These are phyloP conservation scores for Hylodesmum podocarpum DNA, from an alignment of 306 rosid species.

Conservation along the genomic window DNA sequence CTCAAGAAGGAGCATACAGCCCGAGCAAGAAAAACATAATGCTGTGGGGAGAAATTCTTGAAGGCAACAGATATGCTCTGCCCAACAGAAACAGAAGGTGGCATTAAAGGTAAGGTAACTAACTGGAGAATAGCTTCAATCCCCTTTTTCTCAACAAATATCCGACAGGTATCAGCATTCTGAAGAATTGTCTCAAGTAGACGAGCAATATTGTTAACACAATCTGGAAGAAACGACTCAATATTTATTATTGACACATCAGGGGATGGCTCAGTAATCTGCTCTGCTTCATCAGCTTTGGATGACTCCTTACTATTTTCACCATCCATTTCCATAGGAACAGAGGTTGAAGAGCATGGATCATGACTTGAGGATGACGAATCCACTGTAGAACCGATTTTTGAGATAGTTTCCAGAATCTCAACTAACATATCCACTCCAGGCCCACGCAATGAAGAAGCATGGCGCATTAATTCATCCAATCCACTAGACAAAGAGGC, in stretches of 20 bases:
- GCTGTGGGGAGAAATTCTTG: conserved; percentile 93
- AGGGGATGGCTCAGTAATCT: conserved; percentile 56
- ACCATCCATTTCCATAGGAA: conserved; percentile 93
- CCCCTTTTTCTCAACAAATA: conserved; percentile 95
- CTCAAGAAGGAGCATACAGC: conserved; percentile 80
- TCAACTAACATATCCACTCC: conserved; percentile 97
- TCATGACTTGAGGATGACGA: conserved; percentile 49
- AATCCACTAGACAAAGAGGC: conserved; percentile 87
- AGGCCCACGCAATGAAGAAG: conserved; percentile 83
- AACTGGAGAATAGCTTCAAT: conserved; percentile 88
- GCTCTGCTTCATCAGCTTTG: conserved; percentile 60
- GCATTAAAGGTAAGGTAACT: conserved; percentile 85
- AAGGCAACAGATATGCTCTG: conserved; percentile 86
- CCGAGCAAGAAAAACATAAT: conserved; percentile 88
- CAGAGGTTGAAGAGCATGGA: conserved; percentile 66
- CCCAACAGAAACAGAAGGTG: conserved; percentile 76
- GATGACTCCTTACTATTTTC: conserved; percentile 68
- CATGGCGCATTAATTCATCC: conserved; percentile 98
- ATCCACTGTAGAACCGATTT: conserved; percentile 75
- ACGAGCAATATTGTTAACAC: conserved; percentile 85
- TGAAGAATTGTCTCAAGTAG: conserved; percentile 94
- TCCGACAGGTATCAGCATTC: conserved; percentile 93
- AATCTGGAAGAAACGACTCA: conserved; percentile 83
- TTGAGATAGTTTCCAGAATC: conserved; percentile 66
- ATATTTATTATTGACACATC: conserved; percentile 53